Evolutionary conservation across 2,329 filamentous ascomycete species (phyloP), one percentile per base, ranked within the genome.

Genomic region (Huntiella moniliformis): DNA sequence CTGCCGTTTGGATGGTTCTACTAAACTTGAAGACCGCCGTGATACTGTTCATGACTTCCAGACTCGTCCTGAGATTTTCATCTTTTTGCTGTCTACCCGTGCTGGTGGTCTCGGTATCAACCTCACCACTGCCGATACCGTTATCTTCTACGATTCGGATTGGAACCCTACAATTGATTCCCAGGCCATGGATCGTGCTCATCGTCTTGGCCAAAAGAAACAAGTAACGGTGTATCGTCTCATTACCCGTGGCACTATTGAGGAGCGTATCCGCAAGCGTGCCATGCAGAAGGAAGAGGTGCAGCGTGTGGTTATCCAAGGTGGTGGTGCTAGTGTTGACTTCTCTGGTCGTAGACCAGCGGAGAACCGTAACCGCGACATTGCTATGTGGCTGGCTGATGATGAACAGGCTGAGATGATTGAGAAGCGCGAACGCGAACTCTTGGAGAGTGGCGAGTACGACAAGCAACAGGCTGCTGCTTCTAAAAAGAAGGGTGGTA

Each of bases 111-210:
- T 98, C 15, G 91, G 91, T 66, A 98, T 98, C 70, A 98, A 98
- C 58, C 67, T 98, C 54, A 96, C 91, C 4, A 81, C 83, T 44
- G 91, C 91, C 15, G 91, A 98, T 60, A 98, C 91, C 0, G 91
- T 98, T 63, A 96, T 98, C 63, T 98, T 98, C 67, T 98, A 98
- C 70, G 91, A 98, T 60, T 93, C 85, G 8, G 91, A 98, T 61
- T 98, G 91, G 91, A 98, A 98, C 60, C 91, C 91, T 0, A 96
- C 91, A 3, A 96, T 96, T 57, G 91, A 98, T 61, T 93, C 84
- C 45, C 91, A 98, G 61, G 91, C 91, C 62, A 96, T 96, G 91
- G 91, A 98, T 62, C 82, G 91, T 61, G 91, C 91, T 10, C 91
- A 98, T 74, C 84, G 91, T 73, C 74, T 98, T 33, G 91, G 91